phyloP scores from a whole-genome alignment of 768 basidiomycete genomes.

The Trametes cinnabarina region DNA sequence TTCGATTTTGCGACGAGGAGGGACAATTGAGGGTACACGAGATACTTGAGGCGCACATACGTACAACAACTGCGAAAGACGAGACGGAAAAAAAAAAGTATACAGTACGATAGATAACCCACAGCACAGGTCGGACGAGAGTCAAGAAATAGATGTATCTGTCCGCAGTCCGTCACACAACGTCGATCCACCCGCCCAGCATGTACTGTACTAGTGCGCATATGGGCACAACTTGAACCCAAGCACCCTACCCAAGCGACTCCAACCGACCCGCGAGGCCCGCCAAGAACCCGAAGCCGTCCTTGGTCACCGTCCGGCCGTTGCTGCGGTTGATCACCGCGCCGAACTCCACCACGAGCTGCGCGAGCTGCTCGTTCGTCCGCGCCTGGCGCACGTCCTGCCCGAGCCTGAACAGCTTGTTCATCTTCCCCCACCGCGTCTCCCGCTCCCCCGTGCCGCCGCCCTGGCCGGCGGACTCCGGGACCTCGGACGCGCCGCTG shows the following conservation, averaged over 20 bases:
- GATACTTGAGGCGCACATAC: not conserved
- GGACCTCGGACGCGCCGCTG: slow-evolving; percentile 16
- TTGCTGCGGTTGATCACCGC: slow-evolving; percentile 64
- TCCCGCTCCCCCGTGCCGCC: slow-evolving; percentile 38
- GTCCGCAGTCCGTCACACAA: not conserved
- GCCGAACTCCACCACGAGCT: slow-evolving; percentile 69
- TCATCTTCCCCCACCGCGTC: slow-evolving; percentile 53
- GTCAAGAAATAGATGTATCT: slow-evolving; percentile 8
- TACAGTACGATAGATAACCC: slow-evolving; percentile 5
- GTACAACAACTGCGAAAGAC: not conserved
- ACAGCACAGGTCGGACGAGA: not conserved
- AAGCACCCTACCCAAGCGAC: slow-evolving; percentile 34
- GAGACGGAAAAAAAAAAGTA: slow-evolving; percentile 1
- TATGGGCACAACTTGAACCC: too few relatives aligned
- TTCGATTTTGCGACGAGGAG: too few relatives aligned
- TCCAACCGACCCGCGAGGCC: slow-evolving; percentile 55
- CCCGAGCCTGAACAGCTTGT: slow-evolving; percentile 56
- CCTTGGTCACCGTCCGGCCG: slow-evolving; percentile 74
- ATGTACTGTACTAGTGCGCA: not conserved
- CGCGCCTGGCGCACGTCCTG: slow-evolving; percentile 50
- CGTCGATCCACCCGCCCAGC: not conserved
- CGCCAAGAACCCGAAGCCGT: slow-evolving; percentile 68
- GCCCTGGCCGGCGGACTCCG: slow-evolving; percentile 28
- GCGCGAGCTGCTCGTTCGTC: slow-evolving; percentile 56
- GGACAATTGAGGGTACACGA: not conserved